These are phyloP conservation scores for Sanghuangporus sanghuang DNA, from an alignment of 1,284 basidiomycete species.

Conservation along the genomic window DNA sequence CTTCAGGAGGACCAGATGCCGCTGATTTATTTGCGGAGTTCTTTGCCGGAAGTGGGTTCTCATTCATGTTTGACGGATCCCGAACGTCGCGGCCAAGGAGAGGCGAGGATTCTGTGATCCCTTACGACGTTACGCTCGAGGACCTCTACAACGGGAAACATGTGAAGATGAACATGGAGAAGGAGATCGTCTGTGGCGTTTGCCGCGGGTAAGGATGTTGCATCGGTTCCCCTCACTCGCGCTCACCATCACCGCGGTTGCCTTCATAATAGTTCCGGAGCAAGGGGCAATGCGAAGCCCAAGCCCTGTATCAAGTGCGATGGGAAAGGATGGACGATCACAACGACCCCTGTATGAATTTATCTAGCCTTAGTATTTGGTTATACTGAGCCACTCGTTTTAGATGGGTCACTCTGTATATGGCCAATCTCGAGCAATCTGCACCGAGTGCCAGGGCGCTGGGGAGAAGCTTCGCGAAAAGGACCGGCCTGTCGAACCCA, in stretches of 20 bases:
- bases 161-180: slow-evolving; percentile 87
- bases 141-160: slow-evolving; percentile 91
- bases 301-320: slow-evolving; percentile 80
- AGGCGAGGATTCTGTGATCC: slow-evolving; percentile 72
- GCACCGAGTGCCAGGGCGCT: slow-evolving; percentile 75
- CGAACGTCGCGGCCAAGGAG: slow-evolving; percentile 43
- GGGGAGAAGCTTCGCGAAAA: slow-evolving; percentile 85
- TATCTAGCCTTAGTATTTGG: background rate
- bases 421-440: slow-evolving; percentile 52
- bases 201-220: slow-evolving; percentile 71
- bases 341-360: slow-evolving; percentile 43
- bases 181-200: slow-evolving; percentile 71
- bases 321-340: slow-evolving; percentile 73
- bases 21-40: slow-evolving; percentile 77
- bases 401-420: slow-evolving; percentile 47
- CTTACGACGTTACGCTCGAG: slow-evolving; percentile 85
- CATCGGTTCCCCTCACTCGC: slow-evolving; percentile 1
- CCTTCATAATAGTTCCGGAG: slow-evolving; percentile 59
- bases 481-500: slow-evolving; percentile 53
- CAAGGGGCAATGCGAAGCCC: slow-evolving; percentile 73
- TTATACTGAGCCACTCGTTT: slow-evolving; percentile 1
- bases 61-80: slow-evolving; percentile 47
- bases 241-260: slow-evolving; percentile 14
- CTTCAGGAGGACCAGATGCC: slow-evolving; percentile 49
- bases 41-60: slow-evolving; percentile 49